Conservation (phyloP, 2,329 filamentous ascomycete species). For the Epichloe brachyelytri region DNA sequence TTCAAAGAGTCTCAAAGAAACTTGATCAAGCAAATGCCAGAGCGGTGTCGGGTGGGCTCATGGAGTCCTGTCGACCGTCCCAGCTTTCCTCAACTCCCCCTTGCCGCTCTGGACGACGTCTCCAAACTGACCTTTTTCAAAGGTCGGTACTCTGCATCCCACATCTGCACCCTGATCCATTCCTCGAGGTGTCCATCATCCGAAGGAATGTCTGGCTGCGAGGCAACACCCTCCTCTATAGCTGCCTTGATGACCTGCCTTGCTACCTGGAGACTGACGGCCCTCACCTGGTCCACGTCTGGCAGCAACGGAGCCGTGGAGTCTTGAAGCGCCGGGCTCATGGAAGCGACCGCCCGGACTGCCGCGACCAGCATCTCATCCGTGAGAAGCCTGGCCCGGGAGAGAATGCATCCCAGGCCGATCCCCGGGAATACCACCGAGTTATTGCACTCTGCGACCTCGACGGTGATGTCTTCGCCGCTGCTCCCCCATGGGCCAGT, state of each 20-base stretch:
- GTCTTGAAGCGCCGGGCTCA: conserved; percentile 56
- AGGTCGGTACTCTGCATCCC: conserved; percentile 56
- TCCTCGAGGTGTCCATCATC: conserved; percentile 43
- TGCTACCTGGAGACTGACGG: conserved; percentile 68
- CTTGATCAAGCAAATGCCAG: too few species aligned
- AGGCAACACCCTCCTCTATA: conserved; percentile 53
- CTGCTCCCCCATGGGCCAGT: conserved; percentile 40
- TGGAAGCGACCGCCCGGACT: conserved; percentile 55
- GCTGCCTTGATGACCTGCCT: conserved; percentile 61
- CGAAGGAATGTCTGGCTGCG: conserved; percentile 50
- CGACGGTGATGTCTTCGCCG: conserved; percentile 30
- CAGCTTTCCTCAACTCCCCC: conserved; percentile 19
- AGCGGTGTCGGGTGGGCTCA: background rate
- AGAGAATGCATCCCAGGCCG: conserved; percentile 65
- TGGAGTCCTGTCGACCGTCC: conserved; percentile 14
- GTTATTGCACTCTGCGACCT: conserved; percentile 76
- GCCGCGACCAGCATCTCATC: conserved; percentile 75
- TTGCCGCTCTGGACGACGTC: conserved; percentile 43
- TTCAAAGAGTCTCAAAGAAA: too few species aligned
- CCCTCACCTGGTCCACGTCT: conserved; percentile 59
- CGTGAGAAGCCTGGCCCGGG: conserved; percentile 51
- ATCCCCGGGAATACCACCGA: conserved; percentile 77
- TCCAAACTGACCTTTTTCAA: conserved; percentile 42
- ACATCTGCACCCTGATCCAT: conserved; percentile 73
- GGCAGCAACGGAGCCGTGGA: conserved; percentile 56